phyloP scores from a whole-genome alignment of 306 rosid genomes.

The Elaeagnus macrophylla region DNA sequence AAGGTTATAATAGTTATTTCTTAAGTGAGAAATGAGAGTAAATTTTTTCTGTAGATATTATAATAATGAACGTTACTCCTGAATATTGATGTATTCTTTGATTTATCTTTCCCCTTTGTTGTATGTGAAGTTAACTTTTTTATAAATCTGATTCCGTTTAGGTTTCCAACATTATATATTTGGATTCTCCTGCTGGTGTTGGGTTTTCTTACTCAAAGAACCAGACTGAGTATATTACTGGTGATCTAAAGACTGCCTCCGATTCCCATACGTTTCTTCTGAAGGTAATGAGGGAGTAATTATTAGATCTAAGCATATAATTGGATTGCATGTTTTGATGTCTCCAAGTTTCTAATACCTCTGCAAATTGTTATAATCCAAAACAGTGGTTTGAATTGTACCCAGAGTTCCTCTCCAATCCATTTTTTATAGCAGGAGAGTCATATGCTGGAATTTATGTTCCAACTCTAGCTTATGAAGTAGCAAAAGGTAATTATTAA shows the following conservation, averaged over 20 bases:
- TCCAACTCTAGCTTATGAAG: slow-evolving; percentile 75
- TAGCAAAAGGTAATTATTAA: slow-evolving; percentile 54
- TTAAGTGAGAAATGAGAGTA: not conserved
- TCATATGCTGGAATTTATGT: slow-evolving; percentile 91
- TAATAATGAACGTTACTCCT: slow-evolving; percentile 4
- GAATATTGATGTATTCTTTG: slow-evolving; percentile 3
- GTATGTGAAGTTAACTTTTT: not conserved
- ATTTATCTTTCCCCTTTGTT: not conserved
- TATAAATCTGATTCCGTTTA: slow-evolving; percentile 26
- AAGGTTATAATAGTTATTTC: slow-evolving; percentile 39
- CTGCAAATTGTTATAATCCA: slow-evolving; percentile 9
- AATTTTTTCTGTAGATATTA: slow-evolving; percentile 2
- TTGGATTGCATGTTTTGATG: slow-evolving; percentile 11
- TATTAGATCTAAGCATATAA: not conserved
- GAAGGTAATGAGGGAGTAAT: slow-evolving; percentile 43
- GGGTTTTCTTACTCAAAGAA: slow-evolving; percentile 77
- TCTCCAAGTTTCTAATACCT: slow-evolving; percentile 19
- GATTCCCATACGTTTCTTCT: slow-evolving; percentile 78
- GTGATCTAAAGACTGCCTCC: slow-evolving; percentile 71
- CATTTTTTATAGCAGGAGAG: slow-evolving; percentile 75
- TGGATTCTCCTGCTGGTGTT: slow-evolving; percentile 98
- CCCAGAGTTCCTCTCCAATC: slow-evolving; percentile 65
- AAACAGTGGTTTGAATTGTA: slow-evolving; percentile 76
- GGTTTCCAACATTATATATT: slow-evolving; percentile 80
- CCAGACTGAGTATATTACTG: slow-evolving; percentile 53